Conservation (phyloP, 139 green algal genomes). For the Bryopsis sp. region DNA sequence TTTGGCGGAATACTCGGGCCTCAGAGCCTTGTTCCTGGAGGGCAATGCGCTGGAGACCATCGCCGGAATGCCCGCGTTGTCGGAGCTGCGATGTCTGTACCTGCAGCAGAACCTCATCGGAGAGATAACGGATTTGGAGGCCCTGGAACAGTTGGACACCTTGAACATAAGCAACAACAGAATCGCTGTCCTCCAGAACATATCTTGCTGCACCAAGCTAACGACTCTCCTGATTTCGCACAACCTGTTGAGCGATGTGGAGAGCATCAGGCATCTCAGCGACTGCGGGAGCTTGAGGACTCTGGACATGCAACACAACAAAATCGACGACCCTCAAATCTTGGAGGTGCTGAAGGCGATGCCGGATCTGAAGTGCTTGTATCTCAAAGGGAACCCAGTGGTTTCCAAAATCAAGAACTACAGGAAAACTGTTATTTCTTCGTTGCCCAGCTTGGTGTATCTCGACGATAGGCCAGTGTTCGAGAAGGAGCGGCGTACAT, state of each 20-base stretch:
- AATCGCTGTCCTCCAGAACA: conserved; percentile 39
- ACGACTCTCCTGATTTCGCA: conserved; percentile 51
- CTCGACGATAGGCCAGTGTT: conserved; percentile 79
- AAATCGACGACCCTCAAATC: conserved; percentile 45
- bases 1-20: conserved; percentile 63
- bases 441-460: conserved; percentile 58
- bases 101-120: conserved; percentile 75
- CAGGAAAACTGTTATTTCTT: conserved; percentile 53
- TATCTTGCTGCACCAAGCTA: conserved; percentile 42
- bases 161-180: conserved; percentile 80
- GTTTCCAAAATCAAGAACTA: conserved; percentile 65
- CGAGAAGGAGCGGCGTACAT: conserved; percentile 52
- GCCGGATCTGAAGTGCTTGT: conserved; percentile 68
- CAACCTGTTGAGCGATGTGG: conserved; percentile 47
- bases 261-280: conserved; percentile 36
- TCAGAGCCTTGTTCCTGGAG: conserved; percentile 82
- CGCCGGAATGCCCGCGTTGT: conserved; percentile 58
- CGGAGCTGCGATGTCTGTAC: conserved; percentile 75
- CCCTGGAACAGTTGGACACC: conserved; percentile 42
- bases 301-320: conserved; percentile 71
- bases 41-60: conserved; percentile 71
- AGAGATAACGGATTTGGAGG: conserved; percentile 41
- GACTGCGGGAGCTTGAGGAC: conserved; percentile 41
- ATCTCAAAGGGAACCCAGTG: conserved; percentile 76
- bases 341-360: conserved; percentile 41